Percentiles rank a stretch among this genome's conserved stretches.
Conservation (phyloP, 345 rosid genomes). For the Isatis tinctoria region DNA sequence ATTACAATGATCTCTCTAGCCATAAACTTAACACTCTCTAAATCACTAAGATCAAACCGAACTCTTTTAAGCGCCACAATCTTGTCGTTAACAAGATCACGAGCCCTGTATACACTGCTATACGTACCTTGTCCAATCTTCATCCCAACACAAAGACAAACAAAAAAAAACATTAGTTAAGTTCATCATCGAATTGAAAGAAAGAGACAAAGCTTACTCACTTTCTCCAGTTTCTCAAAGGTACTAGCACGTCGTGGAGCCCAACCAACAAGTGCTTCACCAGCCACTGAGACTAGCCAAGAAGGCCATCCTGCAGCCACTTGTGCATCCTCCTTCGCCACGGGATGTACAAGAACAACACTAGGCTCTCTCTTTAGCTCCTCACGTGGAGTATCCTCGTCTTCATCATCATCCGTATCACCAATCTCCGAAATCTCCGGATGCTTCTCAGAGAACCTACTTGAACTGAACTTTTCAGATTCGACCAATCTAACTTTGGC, state of each 20-base stretch:
- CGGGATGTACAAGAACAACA: conserved; percentile 31
- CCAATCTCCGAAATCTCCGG: conserved; percentile 31
- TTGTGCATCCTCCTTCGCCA: conserved; percentile 41
- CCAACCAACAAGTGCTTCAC: conserved; percentile 93
- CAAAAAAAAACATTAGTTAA: neutral
- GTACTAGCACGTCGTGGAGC: conserved; percentile 72
- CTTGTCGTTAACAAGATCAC: conserved; percentile 61
- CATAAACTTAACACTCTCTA: conserved; percentile 90
- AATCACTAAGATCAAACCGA: conserved; percentile 73
- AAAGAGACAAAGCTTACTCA: conserved; percentile 39
- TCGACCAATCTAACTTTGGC: conserved; percentile 50
- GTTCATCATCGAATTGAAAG: neutral
- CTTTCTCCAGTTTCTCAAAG: conserved; percentile 86
- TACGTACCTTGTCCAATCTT: conserved; percentile 99
- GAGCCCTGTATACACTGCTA: conserved; percentile 86
- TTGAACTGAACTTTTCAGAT: conserved; percentile 47
- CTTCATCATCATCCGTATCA: conserved; percentile 29
- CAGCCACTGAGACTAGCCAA: conserved; percentile 82
- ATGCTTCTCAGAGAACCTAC: conserved; percentile 44
- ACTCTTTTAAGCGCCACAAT: conserved; percentile 84
- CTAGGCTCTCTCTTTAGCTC: conserved; percentile 12
- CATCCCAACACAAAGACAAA: conserved; percentile 10
- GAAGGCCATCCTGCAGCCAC: conserved; percentile 73
- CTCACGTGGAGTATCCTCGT: neutral
- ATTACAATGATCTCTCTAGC: conserved; percentile 78